These are phyloP conservation scores for Aulographum hederae DNA, from an alignment of 2,329 filamentous ascomycete species.

Conservation along the genomic window DNA sequence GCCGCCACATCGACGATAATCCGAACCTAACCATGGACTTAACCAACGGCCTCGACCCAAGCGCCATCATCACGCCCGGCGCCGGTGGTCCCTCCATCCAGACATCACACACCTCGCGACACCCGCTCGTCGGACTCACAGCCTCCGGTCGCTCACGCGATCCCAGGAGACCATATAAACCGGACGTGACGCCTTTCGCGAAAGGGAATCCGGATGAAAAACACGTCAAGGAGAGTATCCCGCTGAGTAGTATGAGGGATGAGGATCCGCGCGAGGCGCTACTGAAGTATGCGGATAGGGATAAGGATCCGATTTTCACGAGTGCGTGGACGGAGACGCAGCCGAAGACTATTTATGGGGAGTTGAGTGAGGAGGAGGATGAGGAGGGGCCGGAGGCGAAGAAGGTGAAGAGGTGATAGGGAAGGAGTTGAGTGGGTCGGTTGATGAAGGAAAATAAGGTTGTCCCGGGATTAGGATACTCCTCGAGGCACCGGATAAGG, in stretches of 20 bases:
- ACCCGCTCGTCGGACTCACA: constrained; percentile 57
- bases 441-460: too few relatives aligned
- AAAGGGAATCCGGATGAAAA: constrained; percentile 80
- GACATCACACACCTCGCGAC: constrained; percentile 35
- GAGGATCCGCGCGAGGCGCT: constrained; percentile 90
- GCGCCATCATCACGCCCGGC: constrained; percentile 48
- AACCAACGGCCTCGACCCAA: constrained; percentile 61
- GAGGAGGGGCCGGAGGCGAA: constrained; percentile 49
- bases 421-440: too few relatives aligned
- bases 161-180: constrained; percentile 69
- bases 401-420: constrained; percentile 13
- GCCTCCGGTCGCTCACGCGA: constrained; percentile 62
- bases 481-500: too few relatives aligned
- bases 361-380: constrained; percentile 72
- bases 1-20: constrained; percentile 88
- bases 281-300: constrained; percentile 85
- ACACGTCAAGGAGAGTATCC: constrained; percentile 75
- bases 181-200: constrained; percentile 71
- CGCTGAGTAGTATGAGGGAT: constrained; percentile 80
- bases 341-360: constrained; percentile 78
- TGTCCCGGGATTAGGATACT: too few relatives aligned
- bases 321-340: constrained; percentile 86
- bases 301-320: constrained; percentile 86
- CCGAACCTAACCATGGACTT: constrained; percentile 72
- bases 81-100: constrained; percentile 29